Conservation (phyloP, 139 green algal genomes). For the Tetradesmus lagerheimii region DNA sequence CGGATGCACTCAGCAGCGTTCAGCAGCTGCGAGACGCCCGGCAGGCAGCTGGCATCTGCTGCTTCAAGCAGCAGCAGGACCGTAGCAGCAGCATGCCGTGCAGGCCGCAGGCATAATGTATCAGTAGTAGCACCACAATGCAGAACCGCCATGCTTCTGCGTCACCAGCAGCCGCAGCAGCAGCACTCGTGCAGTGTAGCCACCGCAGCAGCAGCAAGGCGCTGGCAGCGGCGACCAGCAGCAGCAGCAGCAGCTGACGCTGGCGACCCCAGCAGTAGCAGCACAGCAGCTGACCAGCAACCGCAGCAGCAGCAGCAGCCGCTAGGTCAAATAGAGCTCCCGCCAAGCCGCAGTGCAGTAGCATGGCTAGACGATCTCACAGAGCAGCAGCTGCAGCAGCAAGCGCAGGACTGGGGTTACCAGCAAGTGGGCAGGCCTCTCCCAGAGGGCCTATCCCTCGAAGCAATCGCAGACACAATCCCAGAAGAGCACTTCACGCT, state of each 20-base stretch:
- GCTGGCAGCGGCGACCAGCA: conserved; percentile 13
- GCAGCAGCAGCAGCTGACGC: conserved; percentile 9
- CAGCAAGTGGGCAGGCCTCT: conserved; percentile 36
- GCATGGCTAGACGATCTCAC: background rate
- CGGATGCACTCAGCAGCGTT: background rate
- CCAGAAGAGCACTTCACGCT: conserved; percentile 16
- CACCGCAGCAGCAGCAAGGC: background rate
- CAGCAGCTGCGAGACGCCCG: background rate
- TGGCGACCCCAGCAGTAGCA: background rate
- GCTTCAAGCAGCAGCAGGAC: background rate
- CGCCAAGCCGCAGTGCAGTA: background rate
- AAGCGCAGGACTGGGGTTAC: conserved; percentile 47
- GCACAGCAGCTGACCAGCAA: background rate
- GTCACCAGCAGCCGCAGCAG: background rate
- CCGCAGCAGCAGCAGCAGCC: background rate
- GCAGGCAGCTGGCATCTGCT: background rate
- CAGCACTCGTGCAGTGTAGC: background rate
- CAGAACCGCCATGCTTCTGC: background rate
- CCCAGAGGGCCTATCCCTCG: conserved; percentile 38
- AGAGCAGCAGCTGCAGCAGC: conserved; percentile 31
- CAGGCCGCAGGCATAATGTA: background rate
- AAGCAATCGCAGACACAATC: conserved; percentile 11
- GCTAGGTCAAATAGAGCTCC: background rate
- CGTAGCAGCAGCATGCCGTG: background rate
- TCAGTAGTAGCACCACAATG: background rate